Evolutionary conservation across 768 basidiomycete species (phyloP).

Genomic region (Gloeopeniophorella convolvens): DNA sequence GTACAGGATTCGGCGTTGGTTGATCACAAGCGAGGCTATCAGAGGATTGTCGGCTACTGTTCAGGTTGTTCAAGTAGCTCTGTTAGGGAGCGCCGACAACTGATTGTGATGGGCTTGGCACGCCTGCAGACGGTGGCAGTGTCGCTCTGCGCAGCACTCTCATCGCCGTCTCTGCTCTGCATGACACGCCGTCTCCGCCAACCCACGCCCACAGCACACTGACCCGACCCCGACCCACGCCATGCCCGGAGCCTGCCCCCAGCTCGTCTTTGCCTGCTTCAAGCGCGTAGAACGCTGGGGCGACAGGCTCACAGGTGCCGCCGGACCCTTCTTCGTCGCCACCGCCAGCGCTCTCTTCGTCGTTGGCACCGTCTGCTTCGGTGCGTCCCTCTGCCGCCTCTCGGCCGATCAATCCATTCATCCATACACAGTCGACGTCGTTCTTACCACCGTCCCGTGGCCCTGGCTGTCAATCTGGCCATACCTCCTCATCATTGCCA

Average conservation of each 20-base stretch:
- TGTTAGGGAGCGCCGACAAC: no score
- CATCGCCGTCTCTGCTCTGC: neutral
- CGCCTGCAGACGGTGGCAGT: no score
- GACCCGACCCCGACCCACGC: neutral
- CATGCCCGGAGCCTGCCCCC: constrained; percentile 13
- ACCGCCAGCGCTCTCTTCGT: constrained; percentile 72
- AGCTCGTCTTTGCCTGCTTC: constrained; percentile 51
- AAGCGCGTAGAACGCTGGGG: constrained; percentile 63
- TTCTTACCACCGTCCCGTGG: constrained; percentile 57
- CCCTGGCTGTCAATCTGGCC: constrained; percentile 57
- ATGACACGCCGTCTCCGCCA: neutral
- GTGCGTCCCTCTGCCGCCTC: constrained; percentile 40
- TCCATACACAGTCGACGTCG: constrained; percentile 58
- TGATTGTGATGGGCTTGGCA: no score
- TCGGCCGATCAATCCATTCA: neutral
- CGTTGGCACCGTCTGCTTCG: constrained; percentile 69
- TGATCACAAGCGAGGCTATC: no score
- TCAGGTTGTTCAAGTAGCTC: no score
- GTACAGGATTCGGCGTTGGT: no score
- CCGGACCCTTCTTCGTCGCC: constrained; percentile 83
- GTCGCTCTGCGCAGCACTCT: no score
- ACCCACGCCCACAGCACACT: neutral
- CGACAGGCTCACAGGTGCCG: constrained; percentile 80
- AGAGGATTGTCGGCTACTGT: no score
- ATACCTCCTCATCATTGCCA: constrained; percentile 69